Evolutionary conservation across 2,329 filamentous ascomycete species (phyloP), one percentile per base, ranked within the genome.

Genomic region (Apiospora phragmitis): DNA sequence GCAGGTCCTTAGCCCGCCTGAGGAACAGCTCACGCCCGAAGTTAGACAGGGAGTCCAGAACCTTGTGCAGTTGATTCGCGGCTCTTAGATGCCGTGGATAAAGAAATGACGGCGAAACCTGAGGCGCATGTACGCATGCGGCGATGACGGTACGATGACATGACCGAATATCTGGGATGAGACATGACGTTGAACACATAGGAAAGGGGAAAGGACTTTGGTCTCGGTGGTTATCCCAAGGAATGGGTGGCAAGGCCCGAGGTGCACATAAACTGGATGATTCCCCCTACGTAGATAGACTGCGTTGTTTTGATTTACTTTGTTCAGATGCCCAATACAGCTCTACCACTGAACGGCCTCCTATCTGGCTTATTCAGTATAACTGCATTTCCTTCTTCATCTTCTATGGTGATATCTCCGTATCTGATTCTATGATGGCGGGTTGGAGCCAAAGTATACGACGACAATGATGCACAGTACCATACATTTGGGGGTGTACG

Each of bases 1-100:
- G 79, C 86, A 92, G 77, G 93, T 95, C 24, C 86, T 95, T 70
- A 85, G 87, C 71, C 87, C 90, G 66, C 92, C 93, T 1, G 87
- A 92, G 81, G 92, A 93, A 72, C 93, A 96, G 84, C 86, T 96
- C 55, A 91, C 92, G 77, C 86, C 89, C 11, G 90, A 92, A 82
- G 94, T 91, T 12, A 89, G 92, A 71, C 83, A 85, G 73, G 85
- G 92, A 77, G 85, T 95, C 62, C 84, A 89, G 76, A 87, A 90
- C 79, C 88, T 92, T 69, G 91, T 93, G 47, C 73, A 70, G 21
- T 69, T 73, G 26, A 72, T 80, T 18, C 73, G 74, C 3, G 62
- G 68, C 21, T 32, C 55, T 62, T 62, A 62, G 21, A 62, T 38
- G 21, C 32, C 55, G 32, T 38, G 55, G 35, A n/a, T 18, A 21